phyloP scores from a whole-genome alignment of 1,139 yeast species.

The Blastobotrys capitulatus region DNA sequence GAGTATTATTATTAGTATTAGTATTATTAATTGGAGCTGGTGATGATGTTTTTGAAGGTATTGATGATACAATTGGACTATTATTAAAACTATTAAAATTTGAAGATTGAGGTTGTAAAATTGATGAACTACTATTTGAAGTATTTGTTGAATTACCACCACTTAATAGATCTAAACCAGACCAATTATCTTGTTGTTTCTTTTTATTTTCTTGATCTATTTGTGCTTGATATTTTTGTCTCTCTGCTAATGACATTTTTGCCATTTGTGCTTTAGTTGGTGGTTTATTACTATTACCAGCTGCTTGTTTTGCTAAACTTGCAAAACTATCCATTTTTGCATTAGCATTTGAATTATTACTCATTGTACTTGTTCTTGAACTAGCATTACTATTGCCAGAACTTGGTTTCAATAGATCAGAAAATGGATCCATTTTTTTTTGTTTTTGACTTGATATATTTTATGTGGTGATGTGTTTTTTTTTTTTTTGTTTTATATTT shows the following conservation, averaged over 20 bases:
- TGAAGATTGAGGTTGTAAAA: not conserved
- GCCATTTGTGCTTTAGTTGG: conserved; percentile 14
- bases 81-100: too few relatives aligned
- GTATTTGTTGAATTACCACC: not conserved
- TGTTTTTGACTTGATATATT: not conserved
- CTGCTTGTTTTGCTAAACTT: conserved; percentile 15
- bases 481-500: not conserved
- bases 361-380: conserved; percentile 8
- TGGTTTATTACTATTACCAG: not conserved
- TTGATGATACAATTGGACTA: not conserved
- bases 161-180: conserved; percentile 13
- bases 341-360: not conserved
- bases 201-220: conserved; percentile 12
- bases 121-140: not conserved
- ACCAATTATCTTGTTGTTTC: conserved; percentile 12
- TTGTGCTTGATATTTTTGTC: conserved; percentile 21
- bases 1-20: not conserved
- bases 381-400: conserved; percentile 1
- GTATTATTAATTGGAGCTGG: not conserved
- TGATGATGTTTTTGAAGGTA: not conserved
- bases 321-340: conserved; percentile 21
- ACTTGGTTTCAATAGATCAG: conserved; percentile 13
- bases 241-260: conserved; percentile 24
- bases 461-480: not conserved
- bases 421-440: conserved; percentile 14